Base-by-base conservation (phyloP, 2,329 filamentous ascomycete species). In the Rutstroemia sp. region DNA sequence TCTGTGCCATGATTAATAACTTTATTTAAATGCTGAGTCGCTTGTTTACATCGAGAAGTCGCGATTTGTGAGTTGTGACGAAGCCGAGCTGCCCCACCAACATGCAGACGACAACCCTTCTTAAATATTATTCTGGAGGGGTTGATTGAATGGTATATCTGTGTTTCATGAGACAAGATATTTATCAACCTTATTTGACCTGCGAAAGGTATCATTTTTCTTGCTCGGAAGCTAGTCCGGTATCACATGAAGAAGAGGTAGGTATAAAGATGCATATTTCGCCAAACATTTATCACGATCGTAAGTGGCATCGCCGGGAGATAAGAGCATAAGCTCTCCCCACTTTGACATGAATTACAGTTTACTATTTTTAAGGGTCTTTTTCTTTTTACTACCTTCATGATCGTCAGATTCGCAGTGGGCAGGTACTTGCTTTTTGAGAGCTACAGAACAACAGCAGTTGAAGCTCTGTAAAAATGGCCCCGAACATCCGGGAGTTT, bases 1-100 rank as follows among this genome's bases (percentile, higher is more conserved):
- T 52, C 38, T 65, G 55, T 45, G 62, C 57, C 66, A 68, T 69
- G 51, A 23, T 62, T 48, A 23, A 39, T 25, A 23, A 46, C 14
- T 30, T 30, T 58, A 60, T 58, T 60, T 63, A 59, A 55, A 55
- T 39, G 49, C 30, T 47, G 59, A 51, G 57, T 63, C 58, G 56
- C 60, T 59, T 19, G 18, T 47, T 23, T 25, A 47, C 19, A 30
- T 37, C n/a, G 19, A 45, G 39, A 42, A 42, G 39, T 42, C n/a
- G 39, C 16, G 14, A 42, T 42, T 10, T 42, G 39, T 4, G 30
- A 34, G 30, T 34, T 34, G 18, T 42, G 16, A 19, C 39, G 18
- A 42, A 19, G 39, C 39, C 39, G 39, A 42, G 39, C 39, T 34
- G 30, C 30, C 30, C 30, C 30, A 34, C 30, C 30, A 34, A 14